A percentile compares a stretch with the other conserved stretches of the same genome.
phyloP scores from a whole-genome alignment of 345 rosid species.

The Dimocarpus longan region DNA sequence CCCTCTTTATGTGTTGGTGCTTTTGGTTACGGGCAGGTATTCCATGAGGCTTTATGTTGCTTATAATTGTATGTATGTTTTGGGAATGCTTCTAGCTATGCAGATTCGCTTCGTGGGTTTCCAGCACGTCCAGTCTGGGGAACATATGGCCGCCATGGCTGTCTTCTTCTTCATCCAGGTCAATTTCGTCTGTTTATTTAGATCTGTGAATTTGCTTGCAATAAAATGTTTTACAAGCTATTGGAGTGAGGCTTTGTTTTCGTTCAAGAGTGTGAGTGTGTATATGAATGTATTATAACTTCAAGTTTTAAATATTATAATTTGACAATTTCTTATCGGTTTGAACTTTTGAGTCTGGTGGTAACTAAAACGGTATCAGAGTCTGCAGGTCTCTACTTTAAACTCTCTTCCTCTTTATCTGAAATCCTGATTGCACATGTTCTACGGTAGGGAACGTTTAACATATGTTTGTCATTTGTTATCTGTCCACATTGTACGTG shows the following conservation, averaged over 20 bases:
- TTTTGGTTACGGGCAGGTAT: constrained; percentile 89
- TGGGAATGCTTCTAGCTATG: constrained; percentile 99
- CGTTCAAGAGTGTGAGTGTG: not conserved
- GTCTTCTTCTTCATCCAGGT: constrained; percentile 97
- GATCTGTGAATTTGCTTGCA: not conserved
- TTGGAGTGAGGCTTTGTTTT: not conserved
- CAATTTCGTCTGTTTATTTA: not conserved
- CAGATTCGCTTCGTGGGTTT: constrained; percentile 98
- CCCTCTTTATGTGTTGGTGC: constrained; percentile 94
- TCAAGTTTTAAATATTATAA: no score
- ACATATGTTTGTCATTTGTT: no score
- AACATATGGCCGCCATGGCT: constrained; percentile 99
- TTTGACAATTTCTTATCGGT: no score
- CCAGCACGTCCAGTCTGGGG: constrained; percentile 99
- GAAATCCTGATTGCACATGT: no score
- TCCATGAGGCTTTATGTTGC: constrained; percentile 94
- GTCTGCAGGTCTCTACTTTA: no score
- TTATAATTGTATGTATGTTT: constrained; percentile 83
- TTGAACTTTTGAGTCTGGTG: no score
- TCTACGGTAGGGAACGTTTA: no score
- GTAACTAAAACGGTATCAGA: no score
- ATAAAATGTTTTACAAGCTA: not conserved
- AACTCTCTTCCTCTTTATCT: no score
- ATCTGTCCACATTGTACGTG: no score
- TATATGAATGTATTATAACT: no score